These are phyloP conservation scores for Tillandsia fasciculata DNA, from an alignment of 176 grass and related monocot genomes.

Conservation along the genomic window DNA sequence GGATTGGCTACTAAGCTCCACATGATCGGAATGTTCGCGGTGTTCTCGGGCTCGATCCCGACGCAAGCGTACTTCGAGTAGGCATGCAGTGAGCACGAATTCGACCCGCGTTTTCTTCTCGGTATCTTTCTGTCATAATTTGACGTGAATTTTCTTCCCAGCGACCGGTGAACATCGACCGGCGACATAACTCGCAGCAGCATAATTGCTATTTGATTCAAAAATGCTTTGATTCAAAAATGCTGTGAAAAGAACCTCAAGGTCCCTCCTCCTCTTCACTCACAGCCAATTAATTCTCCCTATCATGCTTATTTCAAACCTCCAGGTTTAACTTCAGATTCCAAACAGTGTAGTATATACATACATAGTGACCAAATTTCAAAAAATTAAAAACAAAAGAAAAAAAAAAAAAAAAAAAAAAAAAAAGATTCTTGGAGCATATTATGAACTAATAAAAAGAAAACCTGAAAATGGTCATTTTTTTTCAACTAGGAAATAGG, in stretches of 20 bases:
- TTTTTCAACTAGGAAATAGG: too few relatives aligned
- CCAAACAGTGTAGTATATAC: too few relatives aligned
- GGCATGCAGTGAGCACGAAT: constrained; percentile 20
- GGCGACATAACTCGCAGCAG: constrained; percentile 3
- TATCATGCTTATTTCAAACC: too few relatives aligned
- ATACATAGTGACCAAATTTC: too few relatives aligned
- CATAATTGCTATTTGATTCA: constrained; percentile 15
- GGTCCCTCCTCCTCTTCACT: neutral
- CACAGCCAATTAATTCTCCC: too few relatives aligned
- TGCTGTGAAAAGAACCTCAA: neutral
- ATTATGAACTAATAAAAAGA: too few relatives aligned
- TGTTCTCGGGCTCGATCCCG: constrained; percentile 29
- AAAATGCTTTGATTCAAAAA: neutral
- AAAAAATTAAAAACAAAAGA: too few relatives aligned
- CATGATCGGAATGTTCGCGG: constrained; percentile 13
- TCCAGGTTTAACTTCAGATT: too few relatives aligned
- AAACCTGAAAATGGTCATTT: too few relatives aligned
- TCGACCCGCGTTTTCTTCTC: constrained; percentile 4
- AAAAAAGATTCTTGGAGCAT: too few relatives aligned
- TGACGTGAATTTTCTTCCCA: neutral
- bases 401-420: too few relatives aligned
- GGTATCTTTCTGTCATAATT: neutral
- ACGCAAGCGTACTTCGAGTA: constrained; percentile 31
- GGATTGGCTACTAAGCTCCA: constrained; percentile 18
- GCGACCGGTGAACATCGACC: neutral